phyloP scores from a whole-genome alignment of 257 asterid genomes.

The Plantago major region DNA sequence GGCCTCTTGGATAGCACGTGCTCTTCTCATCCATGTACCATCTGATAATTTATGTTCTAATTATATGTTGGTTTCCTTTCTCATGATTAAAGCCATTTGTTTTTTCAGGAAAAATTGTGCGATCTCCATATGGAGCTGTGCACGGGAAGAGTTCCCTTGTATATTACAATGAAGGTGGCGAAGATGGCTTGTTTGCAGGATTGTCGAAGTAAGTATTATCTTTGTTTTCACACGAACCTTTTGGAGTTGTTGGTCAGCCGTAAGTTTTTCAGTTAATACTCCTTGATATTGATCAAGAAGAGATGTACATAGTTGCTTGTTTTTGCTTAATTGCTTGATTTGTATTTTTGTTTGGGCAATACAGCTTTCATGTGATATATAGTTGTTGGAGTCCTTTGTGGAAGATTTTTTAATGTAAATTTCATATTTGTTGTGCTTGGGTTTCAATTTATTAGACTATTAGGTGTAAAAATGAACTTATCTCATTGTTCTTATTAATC shows the following conservation, averaged over 20 bases:
- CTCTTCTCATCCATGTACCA: conserved; percentile 16
- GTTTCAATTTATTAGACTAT: conserved; percentile 5
- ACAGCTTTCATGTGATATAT: not conserved
- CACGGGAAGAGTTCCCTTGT: conserved; percentile 94
- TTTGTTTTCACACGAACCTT: conserved; percentile 11
- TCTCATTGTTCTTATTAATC: not conserved
- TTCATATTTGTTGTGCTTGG: conserved; percentile 3
- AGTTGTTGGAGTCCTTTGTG: conserved; percentile 16
- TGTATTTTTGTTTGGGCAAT: not conserved
- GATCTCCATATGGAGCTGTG: conserved; percentile 85
- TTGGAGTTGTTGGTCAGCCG: conserved; percentile 2
- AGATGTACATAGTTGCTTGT: conserved; percentile 2
- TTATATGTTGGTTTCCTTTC: conserved; percentile 4
- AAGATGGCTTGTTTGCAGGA: conserved; percentile 86
- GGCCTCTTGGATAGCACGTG: not conserved
- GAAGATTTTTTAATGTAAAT: conserved; percentile 6
- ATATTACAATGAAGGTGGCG: conserved; percentile 79
- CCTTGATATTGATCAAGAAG: no score
- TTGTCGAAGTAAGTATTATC: conserved; percentile 61
- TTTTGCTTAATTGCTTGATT: not conserved
- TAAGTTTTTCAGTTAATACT: not conserved
- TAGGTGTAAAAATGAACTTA: conserved; percentile 1
- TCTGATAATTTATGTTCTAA: not conserved
- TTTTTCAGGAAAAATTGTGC: conserved; percentile 69
- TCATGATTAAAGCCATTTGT: conserved; percentile 10